Conservation (phyloP, 768 basidiomycete genomes). For the Suillus discolor region DNA sequence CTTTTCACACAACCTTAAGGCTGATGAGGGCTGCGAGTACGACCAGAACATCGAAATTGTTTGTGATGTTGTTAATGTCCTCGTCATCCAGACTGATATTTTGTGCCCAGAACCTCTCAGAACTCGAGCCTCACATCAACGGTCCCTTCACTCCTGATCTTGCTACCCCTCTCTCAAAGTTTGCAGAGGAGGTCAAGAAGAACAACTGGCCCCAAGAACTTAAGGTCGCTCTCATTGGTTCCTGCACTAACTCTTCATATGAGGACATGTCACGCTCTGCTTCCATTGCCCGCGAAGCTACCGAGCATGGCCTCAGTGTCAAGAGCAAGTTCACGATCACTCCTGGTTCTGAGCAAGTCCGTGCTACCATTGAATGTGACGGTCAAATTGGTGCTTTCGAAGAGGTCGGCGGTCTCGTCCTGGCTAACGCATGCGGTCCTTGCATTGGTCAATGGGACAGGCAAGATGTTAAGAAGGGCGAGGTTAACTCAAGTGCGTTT, state of each 20-base stretch:
- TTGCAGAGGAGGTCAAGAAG: slow-evolving; percentile 87
- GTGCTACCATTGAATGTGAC: slow-evolving; percentile 96
- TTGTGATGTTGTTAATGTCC: slow-evolving; percentile 28
- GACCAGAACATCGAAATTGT: slow-evolving; percentile 94
- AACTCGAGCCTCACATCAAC: slow-evolving; percentile 99
- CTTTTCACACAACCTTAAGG: slow-evolving; percentile 88
- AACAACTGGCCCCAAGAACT: slow-evolving; percentile 97
- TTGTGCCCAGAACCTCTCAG: slow-evolving; percentile 75
- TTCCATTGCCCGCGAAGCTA: slow-evolving; percentile 88
- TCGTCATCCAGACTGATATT: slow-evolving; percentile 4
- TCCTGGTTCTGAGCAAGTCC: slow-evolving; percentile 97
- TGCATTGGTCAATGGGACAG: slow-evolving; percentile 99
- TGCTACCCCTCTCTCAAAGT: slow-evolving; percentile 97
- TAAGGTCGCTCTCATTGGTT: slow-evolving; percentile 97
- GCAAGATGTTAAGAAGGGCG: slow-evolving; percentile 95
- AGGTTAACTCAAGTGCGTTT: slow-evolving; percentile 87
- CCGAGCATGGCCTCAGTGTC: slow-evolving; percentile 80
- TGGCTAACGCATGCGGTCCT: slow-evolving; percentile 98
- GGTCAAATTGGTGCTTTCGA: slow-evolving; percentile 91
- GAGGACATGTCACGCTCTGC: slow-evolving; percentile 99
- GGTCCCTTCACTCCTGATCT: slow-evolving; percentile 99
- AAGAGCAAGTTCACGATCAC: slow-evolving; percentile 98
- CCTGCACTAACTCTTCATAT: slow-evolving; percentile 99
- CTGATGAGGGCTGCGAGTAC: slow-evolving; percentile 89
- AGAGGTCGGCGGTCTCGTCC: slow-evolving; percentile 84